phyloP scores from a whole-genome alignment of 768 basidiomycete genomes.

The Leccinum disarticulatum region DNA sequence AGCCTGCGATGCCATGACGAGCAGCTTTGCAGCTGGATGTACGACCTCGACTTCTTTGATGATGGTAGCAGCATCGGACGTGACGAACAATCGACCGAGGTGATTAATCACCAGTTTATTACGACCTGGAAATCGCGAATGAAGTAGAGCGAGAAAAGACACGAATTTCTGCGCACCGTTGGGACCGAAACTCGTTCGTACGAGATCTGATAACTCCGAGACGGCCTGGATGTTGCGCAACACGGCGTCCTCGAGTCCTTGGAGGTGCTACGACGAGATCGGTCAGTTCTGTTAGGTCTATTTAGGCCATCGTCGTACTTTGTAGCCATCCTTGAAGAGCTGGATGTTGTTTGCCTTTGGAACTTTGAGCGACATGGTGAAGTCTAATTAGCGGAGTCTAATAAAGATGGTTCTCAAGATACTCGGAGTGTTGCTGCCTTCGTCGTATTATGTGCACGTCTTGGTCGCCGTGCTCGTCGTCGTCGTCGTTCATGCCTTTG shows the following conservation, averaged over 20 bases:
- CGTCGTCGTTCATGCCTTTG: slow-evolving; percentile 54
- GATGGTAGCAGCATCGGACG: slow-evolving; percentile 98
- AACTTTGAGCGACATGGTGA: slow-evolving; percentile 86
- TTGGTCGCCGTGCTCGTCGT: slow-evolving; percentile 43
- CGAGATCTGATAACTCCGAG: slow-evolving; percentile 90
- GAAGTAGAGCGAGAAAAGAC: background rate
- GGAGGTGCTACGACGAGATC: slow-evolving; percentile 53
- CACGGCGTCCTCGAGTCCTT: slow-evolving; percentile 96
- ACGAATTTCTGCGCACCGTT: slow-evolving; percentile 60
- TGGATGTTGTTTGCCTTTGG: slow-evolving; percentile 86
- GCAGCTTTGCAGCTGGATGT: slow-evolving; percentile 96
- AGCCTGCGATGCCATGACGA: slow-evolving; percentile 98
- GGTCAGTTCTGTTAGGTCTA: background rate
- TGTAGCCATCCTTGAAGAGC: slow-evolving; percentile 97
- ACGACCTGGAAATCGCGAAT: slow-evolving; percentile 54
- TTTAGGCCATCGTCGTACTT: slow-evolving; percentile 46
- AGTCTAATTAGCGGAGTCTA: background rate
- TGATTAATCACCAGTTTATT: slow-evolving; percentile 99
- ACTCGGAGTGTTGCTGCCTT: slow-evolving; percentile 48
- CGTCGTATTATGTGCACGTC: slow-evolving; percentile 57
- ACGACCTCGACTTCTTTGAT: slow-evolving; percentile 98
- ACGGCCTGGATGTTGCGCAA: slow-evolving; percentile 96
- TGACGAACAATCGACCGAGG: slow-evolving; percentile 92
- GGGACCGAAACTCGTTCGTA: slow-evolving; percentile 94
- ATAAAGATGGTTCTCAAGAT: slow-evolving; percentile 56